Conservation (phyloP, 2,329 filamentous ascomycete species). For the Ophiostoma sp. region DNA sequence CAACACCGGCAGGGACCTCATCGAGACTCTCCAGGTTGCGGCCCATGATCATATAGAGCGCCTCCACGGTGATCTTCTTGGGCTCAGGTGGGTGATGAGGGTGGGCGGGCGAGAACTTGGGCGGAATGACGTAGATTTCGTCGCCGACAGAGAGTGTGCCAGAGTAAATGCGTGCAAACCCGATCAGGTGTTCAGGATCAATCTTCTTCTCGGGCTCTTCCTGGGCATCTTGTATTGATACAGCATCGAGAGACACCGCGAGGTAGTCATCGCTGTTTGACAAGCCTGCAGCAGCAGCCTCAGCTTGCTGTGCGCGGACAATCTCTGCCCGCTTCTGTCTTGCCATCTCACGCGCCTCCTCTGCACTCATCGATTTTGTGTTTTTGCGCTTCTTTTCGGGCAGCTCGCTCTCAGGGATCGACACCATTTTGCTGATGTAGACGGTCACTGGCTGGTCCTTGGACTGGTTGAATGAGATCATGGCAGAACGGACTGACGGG, state of each 20-base stretch:
- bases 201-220: conserved; percentile 55
- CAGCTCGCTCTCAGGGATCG: conserved; percentile 87
- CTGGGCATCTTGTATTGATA: conserved; percentile 12
- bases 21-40: conserved; percentile 78
- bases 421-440: conserved; percentile 98
- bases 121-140: conserved; percentile 83
- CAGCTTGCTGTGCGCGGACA: conserved; percentile 68
- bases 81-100: conserved; percentile 72
- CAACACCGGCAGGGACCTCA: conserved; percentile 86
- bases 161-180: conserved; percentile 91
- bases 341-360: conserved; percentile 86
- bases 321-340: conserved; percentile 88
- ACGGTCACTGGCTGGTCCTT: conserved; percentile 78
- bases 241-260: conserved; percentile 17
- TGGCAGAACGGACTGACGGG: conserved; percentile 69
- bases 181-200: conserved; percentile 86
- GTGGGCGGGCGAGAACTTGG: conserved; percentile 84
- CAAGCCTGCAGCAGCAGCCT: conserved; percentile 41
- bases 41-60: conserved; percentile 95
- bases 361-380: conserved; percentile 71
- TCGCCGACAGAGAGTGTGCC: conserved; percentile 88
- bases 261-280: conserved; percentile 20
- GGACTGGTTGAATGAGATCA: conserved; percentile 73
- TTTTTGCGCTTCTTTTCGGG: conserved; percentile 75
- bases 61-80: conserved; percentile 79